Evolutionary conservation across 78 protist genomes (phyloP), one percentile per base, ranked within the genome.

Genomic region (Reticulomyxa filosa): DNA sequence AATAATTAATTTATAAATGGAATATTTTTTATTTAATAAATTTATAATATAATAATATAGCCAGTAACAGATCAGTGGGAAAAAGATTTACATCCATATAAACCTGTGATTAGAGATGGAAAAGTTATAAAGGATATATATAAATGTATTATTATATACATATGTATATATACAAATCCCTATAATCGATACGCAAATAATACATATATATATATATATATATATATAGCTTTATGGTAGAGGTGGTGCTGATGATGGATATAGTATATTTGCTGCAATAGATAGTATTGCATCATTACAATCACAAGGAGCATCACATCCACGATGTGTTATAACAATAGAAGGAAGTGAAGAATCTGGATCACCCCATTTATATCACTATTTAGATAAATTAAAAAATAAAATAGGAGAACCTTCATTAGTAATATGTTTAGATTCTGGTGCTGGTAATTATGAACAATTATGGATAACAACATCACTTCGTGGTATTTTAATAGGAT

Each of bases 231-330:
- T 86, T 25, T 83, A 80, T 70, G 89, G 92, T 46, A 62, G 92
- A 37, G 92, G 87, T 37, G 86, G 83, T 33, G 80, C 85, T 2
- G 92, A 86, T 57, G 92, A 86, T 67, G 86, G 85, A 26, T 83
- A 83, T 48, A 76, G 85, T 39, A 67, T 75, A 33, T 86, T 80
- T 74, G 82, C 88, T 0, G 67, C 88, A 5, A 17, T 86, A 78
- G 83, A 29, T 56, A n/a, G n/a, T n/a, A n/a, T n/a, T n/a, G n/a
- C n/a, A n/a, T n/a, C n/a, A n/a, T n/a, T n/a, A n/a, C n/a, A n/a
- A n/a, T n/a, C n/a, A n/a, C n/a, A 13, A 42, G 48, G 17, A 13
- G 29, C 17, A 42, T 42, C 48, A 42, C 48, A 42, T 17, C 17
- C 13, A 20, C 13, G 13, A 42, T 42, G 17, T 42, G 17, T 42